Percentiles rank a stretch among this genome's conserved stretches.
Conservation (phyloP, 164 flowering plant genomes). For the Platanus orientalis region DNA sequence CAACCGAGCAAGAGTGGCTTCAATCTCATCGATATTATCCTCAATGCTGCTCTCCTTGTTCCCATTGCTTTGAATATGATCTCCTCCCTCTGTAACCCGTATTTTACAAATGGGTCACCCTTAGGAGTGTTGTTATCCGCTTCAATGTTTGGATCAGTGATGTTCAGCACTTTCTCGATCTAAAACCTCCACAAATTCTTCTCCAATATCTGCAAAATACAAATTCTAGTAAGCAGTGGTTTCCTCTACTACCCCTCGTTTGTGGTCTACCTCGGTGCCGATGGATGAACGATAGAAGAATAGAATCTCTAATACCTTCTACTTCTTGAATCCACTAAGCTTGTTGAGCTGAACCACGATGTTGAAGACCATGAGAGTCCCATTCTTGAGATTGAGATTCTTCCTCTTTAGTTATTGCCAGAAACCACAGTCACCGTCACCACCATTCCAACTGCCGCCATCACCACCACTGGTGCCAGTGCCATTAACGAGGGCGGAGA, state of each 20-base stretch:
- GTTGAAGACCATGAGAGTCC: slow-evolving; percentile 82
- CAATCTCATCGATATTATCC: slow-evolving; percentile 75
- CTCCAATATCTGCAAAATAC: slow-evolving; percentile 69
- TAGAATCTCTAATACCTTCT: slow-evolving; percentile 64
- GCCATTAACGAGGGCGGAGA: slow-evolving; percentile 4
- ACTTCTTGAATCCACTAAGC: too few species aligned
- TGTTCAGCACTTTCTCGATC: slow-evolving; percentile 94
- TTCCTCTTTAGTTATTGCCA: slow-evolving; percentile 68
- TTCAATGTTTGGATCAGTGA: slow-evolving; percentile 39
- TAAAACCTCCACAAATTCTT: slow-evolving; percentile 90
- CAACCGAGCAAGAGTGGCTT: slow-evolving; percentile 78
- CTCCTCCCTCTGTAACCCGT: slow-evolving; percentile 20
- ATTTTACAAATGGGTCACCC: slow-evolving; percentile 14
- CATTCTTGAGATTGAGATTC: slow-evolving; percentile 43
- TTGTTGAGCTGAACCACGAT: slow-evolving; percentile 65
- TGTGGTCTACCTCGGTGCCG: slow-evolving; percentile 36
- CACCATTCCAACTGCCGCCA: slow-evolving; percentile 25
- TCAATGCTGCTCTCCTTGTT: slow-evolving; percentile 43
- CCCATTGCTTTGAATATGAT: slow-evolving; percentile 13
- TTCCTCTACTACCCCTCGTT: too few species aligned
- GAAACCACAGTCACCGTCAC: slow-evolving; percentile 41
- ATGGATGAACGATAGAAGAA: slow-evolving; percentile 54
- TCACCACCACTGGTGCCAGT: neutral
- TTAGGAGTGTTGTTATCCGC: slow-evolving; percentile 14
- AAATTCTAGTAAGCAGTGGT: neutral